phyloP scores from a whole-genome alignment of 768 basidiomycete genomes.

The Xanthoconium purpureum region DNA sequence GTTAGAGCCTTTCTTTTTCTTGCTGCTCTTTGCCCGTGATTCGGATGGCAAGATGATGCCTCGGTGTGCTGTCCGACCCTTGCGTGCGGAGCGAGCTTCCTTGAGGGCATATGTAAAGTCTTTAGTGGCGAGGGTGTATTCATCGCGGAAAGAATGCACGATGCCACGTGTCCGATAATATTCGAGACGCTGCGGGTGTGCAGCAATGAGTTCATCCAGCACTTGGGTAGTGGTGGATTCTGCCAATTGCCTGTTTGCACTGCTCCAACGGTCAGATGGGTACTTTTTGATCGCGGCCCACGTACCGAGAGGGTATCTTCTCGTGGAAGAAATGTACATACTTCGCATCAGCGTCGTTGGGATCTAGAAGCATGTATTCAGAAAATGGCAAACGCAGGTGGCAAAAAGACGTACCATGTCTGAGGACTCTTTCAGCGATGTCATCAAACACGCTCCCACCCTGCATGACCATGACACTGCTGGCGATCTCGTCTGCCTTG shows the following conservation, averaged over 20 bases:
- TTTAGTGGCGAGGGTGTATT: conserved; percentile 67
- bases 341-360: conserved; percentile 71
- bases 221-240: conserved; percentile 78
- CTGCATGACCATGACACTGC: conserved; percentile 94
- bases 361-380: conserved; percentile 46
- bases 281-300: conserved; percentile 9
- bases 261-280: conserved; percentile 19
- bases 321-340: conserved; percentile 95
- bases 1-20: conserved; percentile 51
- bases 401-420: conserved; percentile 44
- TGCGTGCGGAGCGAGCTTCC: conserved; percentile 71
- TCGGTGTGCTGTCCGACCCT: conserved; percentile 55
- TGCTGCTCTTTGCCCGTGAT: conserved; percentile 43
- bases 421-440: conserved; percentile 83
- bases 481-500: conserved; percentile 84
- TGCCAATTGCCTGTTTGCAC: conserved; percentile 65
- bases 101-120: conserved; percentile 81
- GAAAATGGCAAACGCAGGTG: not conserved
- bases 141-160: conserved; percentile 85
- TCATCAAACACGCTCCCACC: conserved; percentile 91
- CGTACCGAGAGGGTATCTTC: conserved; percentile 88
- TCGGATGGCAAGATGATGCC: conserved; percentile 38
- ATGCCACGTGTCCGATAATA: conserved; percentile 89
- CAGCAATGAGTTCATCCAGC: conserved; percentile 73
- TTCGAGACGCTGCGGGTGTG: conserved; percentile 74